Evolutionary conservation across 176 grass and related monocot genomes (phyloP), one percentile per base, ranked within the genome.

Genomic region (Aegilops longissima): DNA sequence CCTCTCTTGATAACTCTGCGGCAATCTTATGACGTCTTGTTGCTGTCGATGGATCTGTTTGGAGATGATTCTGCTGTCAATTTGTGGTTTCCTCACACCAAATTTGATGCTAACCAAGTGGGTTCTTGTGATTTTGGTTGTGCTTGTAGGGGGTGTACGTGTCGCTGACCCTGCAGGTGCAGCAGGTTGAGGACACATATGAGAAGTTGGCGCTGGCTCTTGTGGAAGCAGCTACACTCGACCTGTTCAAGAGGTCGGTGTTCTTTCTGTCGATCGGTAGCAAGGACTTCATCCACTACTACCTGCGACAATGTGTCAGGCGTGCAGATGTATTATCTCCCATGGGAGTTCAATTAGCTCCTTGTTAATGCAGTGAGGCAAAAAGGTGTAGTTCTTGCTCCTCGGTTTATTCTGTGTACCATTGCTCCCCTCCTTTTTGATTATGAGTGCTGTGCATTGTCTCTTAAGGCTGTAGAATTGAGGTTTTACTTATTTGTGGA

Each of bases 211-310:
- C 89, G 34, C 64, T 92, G 66, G 84, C 82, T 34, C 91, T 96
- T n/a, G 94, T 89, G 83, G 87, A 92, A 70, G 85, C 58, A 1
- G 91, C 89, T 1, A 89, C 85, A 5, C 83, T 77, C 4, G 66
- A 97, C 70, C 66, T 92, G 12, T 89, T 97, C 81, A 83, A 39
- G 69, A 94, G 70, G 70, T 90, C 85, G 2, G 73, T 94, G 66
- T 97, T 97, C 66, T 97, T 93, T 40, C 73, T 94, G 29, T 94
- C 92, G 1, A 92, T 97, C 12, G 85, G 94, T 47, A 90, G 87
- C 70, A 97, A 97, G 14, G 90, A 97, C 66, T 97, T 94, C 66
- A 97, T 93, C 74, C 92, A 92, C 76, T 97, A 92, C 84, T 92
- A 97, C 39, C 67, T 94, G 66, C 77, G 87, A 52, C 42, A 90